Evolutionary conservation across 768 basidiomycete genomes (phyloP), one percentile per base, ranked within the genome.

Genomic region (Podaxis sp.): DNA sequence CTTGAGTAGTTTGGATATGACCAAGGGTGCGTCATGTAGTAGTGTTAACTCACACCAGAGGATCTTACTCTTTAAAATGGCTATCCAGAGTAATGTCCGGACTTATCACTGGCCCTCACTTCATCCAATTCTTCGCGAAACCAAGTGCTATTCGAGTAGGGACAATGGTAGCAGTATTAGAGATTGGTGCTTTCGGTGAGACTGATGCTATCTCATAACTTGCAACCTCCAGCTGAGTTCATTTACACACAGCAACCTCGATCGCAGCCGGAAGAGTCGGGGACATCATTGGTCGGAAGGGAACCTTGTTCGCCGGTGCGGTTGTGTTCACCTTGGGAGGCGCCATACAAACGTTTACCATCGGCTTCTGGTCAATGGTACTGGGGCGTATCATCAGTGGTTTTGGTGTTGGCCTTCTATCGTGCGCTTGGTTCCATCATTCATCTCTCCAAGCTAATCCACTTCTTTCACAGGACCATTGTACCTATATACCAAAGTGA

Each of bases 401-500:
- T 9, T 88, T 86, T 64, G 91, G 91, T 3, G 91, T 93, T 4
- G 91, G 91, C 1, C 76, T 93, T 62, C 69, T 93, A 55, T 89
- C 87, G 87, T 90, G 69, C 66, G 86, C 81, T 16, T 36, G 37
- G 21, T 3, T 55, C 25, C 7, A 16, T 52, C 21, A 32, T 32
- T 32, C 46, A 14, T 3, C 3, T 9, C 21, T 14, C 6, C 1
- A 6, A 9, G 14, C 32, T 25, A 23, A 7, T 35, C 38, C 50
- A 47, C 18, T 14, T 55, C 25, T 44, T 18, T 16, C 27, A 44
- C 55, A 92, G 91, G 47, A 92, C 91, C 38, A 91, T 92, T 61
- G 90, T 93, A 25, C 91, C 91, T 5, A 91, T 92, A 60, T 93
- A 92, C 69, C 90, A 95, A 76, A 91, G 90, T 63, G 94, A 95